Percentiles rank a stretch among this genome's conserved stretches.
These are phyloP conservation scores for Stephania yunnanensis DNA, from an alignment of 164 flowering plant species.

Conservation along the genomic window DNA sequence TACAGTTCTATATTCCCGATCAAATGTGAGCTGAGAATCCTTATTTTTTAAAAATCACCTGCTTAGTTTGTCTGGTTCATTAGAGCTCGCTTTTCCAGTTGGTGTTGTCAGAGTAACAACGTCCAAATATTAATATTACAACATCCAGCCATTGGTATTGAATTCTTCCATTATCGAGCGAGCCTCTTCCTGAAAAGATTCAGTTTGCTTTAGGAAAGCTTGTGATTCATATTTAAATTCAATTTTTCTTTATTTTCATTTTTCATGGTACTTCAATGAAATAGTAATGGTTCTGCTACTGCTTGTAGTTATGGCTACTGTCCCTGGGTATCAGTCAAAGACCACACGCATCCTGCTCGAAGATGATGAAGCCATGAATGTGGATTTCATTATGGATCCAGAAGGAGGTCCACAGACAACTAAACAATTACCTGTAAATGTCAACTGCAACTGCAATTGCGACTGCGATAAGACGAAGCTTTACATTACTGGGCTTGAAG, in stretches of 20 bases:
- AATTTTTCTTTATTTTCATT: neutral
- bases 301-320: constrained; percentile 46
- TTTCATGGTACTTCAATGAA: neutral
- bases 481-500: constrained; percentile 24
- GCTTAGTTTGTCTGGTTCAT: neutral
- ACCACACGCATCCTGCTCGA: constrained; percentile 46
- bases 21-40: neutral
- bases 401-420: constrained; percentile 28
- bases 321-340: constrained; percentile 72
- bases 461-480: constrained; percentile 19
- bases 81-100: neutral
- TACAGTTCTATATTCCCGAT: neutral
- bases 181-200: neutral
- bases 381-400: constrained; percentile 61
- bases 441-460: constrained; percentile 32
- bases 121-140: neutral
- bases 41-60: neutral
- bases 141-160: neutral
- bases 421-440: constrained; percentile 14
- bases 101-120: neutral
- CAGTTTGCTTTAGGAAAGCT: neutral
- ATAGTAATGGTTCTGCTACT: constrained; percentile 8
- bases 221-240: neutral
- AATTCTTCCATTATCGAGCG: neutral
- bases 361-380: constrained; percentile 39